Conservation (phyloP, 163 green algal genomes). For the Scenedesmus sp. region DNA sequence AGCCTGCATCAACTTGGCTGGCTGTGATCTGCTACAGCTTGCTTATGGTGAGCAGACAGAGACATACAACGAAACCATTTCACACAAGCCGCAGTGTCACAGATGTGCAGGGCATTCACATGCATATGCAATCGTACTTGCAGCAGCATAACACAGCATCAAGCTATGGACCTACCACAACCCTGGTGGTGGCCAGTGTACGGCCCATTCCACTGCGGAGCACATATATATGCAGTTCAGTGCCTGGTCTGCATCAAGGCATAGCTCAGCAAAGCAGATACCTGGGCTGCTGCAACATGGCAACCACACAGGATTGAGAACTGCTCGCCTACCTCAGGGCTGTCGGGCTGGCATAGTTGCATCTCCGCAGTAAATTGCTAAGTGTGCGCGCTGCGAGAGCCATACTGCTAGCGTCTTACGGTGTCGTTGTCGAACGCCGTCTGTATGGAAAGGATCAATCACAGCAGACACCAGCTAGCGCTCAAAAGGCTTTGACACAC, state of each 20-base stretch:
- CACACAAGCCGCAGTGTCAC: neutral
- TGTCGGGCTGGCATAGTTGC: neutral
- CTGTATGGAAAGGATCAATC: neutral
- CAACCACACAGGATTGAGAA: neutral
- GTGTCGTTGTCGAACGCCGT: neutral
- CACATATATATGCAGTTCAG: neutral
- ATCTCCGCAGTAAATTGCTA: neutral
- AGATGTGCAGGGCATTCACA: neutral
- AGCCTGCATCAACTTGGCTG: neutral
- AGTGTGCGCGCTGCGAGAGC: neutral
- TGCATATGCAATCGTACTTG: neutral
- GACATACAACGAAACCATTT: neutral
- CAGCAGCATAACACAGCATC: neutral
- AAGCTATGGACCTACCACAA: neutral
- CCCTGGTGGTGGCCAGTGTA: neutral
- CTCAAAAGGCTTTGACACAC: neutral
- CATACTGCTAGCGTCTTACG: neutral
- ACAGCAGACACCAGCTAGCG: neutral
- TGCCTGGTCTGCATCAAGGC: neutral
- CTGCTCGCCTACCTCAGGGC: neutral
- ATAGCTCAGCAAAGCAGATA: neutral
- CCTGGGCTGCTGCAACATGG: neutral
- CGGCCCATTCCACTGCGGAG: neutral
- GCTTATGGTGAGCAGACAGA: neutral
- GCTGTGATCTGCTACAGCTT: neutral